Evolutionary conservation across 148 eudicot genomes (phyloP), one percentile per base, ranked within the genome.

Genomic region (Bassia scoparia): DNA sequence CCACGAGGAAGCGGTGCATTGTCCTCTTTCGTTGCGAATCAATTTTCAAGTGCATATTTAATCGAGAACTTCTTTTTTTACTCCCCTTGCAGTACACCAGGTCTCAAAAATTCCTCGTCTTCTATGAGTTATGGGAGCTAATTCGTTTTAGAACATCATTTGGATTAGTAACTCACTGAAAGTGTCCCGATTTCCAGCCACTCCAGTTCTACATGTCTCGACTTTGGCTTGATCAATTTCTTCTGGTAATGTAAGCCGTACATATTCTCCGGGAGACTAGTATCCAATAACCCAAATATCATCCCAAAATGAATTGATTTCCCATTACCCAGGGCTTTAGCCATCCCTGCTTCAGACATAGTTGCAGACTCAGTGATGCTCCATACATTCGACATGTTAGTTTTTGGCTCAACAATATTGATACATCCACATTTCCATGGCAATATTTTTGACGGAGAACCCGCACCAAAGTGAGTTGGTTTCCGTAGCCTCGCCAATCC

Each of bases 141-240:
- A 61, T 29, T 1, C 4, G 0, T 0, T 0, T 0, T 0, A 61
- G 10, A 6, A 8, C 33, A 2, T 13, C 0, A 13, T 6, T 3
- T 0, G 65, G n/a, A n/a, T 21, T 2, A 61, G 38, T 1, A 61
- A 7, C 8, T 61, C 8, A 0, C n/a, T 38, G 15, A 55, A 55
- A 1, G 2, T 1, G 4, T 61, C 65, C 65, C 65, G n/a, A 31
- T n/a, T 61, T 30, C 37, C 37, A 60, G 0, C 64, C 1, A 13
- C 2, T 2, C 35, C 34, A 5, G 0, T 10, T 2, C 64, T 37
- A 60, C 21, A 60, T 14, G 0, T 60, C 1, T 35, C 44, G 0
- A 62, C 44, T 7, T 2, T 15, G 1, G 26, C 24, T 0, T 11
- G 12, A 0, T 18, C 11, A 1, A 31, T 0, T 0, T 62, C 44